phyloP scores from a whole-genome alignment of 805 yeast species.

The Nakazawaea sp. region DNA sequence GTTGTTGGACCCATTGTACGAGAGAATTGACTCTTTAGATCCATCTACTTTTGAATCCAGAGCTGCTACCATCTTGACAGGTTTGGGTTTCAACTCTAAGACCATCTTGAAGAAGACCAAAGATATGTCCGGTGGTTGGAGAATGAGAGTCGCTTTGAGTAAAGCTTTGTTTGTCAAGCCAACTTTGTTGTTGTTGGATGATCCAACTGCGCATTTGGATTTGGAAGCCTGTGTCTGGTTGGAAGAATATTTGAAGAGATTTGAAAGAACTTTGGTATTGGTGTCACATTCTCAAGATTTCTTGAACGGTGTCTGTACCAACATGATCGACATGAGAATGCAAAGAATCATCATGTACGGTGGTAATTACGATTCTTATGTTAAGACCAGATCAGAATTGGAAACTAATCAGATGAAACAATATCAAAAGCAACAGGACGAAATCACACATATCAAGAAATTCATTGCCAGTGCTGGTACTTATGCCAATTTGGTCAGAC shows the following conservation, averaged over 20 bases:
- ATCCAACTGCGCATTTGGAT: constrained; percentile 99
- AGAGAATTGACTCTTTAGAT: constrained; percentile 93
- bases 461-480: constrained; percentile 99
- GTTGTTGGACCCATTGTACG: constrained; percentile 80
- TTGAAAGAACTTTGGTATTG: constrained; percentile 86
- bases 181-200: constrained; percentile 88
- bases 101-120: constrained; percentile 92
- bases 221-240: constrained; percentile 99
- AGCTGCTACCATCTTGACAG: constrained; percentile 91
- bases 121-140: constrained; percentile 99
- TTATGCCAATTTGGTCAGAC: constrained; percentile 96
- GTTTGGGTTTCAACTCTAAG: constrained; percentile 88
- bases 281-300: constrained; percentile 99
- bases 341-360: constrained; percentile 73
- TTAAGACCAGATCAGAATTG: constrained; percentile 87
- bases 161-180: constrained; percentile 98
- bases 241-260: constrained; percentile 93
- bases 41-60: constrained; percentile 93
- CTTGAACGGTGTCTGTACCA: constrained; percentile 97
- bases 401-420: constrained; percentile 98
- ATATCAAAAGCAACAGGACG: constrained; percentile 96
- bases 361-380: constrained; percentile 97
- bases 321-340: constrained; percentile 96
- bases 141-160: constrained; percentile 98
- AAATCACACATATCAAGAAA: constrained; percentile 95